A percentile compares a stretch with the other conserved stretches of the same genome.
Conservation (phyloP, 2,329 filamentous ascomycete species). For the Aspergillus felis region DNA sequence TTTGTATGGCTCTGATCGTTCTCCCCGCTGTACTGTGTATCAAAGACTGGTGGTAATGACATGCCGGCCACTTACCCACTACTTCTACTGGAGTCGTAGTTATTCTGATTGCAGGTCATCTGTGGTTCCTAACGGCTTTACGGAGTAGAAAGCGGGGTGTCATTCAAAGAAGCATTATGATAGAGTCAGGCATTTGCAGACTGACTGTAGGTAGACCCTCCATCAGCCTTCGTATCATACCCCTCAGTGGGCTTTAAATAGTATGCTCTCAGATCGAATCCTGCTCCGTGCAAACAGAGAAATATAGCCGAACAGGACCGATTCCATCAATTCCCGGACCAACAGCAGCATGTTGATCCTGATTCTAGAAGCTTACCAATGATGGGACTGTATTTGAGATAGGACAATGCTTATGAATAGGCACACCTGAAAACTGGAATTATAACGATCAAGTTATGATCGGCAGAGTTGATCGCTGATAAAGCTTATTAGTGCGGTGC, state of each 20-base stretch:
- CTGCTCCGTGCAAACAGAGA: neutral
- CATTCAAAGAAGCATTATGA: neutral
- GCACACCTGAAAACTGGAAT: neutral
- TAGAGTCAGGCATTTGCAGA: neutral
- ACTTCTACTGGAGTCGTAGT: too few species aligned
- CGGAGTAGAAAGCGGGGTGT: too few species aligned
- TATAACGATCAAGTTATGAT: slow-evolving; percentile 11
- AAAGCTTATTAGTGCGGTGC: slow-evolving; percentile 14
- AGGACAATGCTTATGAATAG: neutral
- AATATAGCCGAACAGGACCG: neutral
- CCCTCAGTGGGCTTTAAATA: neutral
- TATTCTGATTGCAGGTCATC: too few species aligned
- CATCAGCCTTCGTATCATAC: too few species aligned
- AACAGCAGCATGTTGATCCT: neutral
- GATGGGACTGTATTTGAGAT: neutral
- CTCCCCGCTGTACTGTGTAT: neutral
- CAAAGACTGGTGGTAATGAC: neutral
- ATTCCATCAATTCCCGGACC: neutral
- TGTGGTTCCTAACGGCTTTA: neutral
- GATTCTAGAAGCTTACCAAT: neutral
- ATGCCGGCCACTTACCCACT: neutral
- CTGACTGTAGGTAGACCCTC: neutral
- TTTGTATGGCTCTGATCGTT: too few species aligned
- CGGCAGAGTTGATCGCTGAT: slow-evolving; percentile 5
- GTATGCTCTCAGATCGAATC: neutral